phyloP scores from a whole-genome alignment of 2,329 filamentous ascomycete species.

The Ophiostoma sp. region DNA sequence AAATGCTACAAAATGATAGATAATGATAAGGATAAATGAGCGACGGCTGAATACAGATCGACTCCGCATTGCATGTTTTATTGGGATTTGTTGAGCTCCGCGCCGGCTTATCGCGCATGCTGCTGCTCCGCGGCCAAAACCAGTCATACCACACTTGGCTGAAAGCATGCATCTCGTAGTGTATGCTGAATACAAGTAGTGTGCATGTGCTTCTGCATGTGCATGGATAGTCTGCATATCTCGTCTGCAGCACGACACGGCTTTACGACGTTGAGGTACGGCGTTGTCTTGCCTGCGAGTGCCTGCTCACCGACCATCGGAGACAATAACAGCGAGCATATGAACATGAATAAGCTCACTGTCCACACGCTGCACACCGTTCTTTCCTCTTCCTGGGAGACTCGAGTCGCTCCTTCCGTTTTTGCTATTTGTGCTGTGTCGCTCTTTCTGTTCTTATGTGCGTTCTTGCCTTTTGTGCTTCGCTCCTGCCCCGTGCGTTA shows the following conservation, averaged over 20 bases:
- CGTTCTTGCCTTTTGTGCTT: neutral
- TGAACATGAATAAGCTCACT: neutral
- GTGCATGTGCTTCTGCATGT: neutral
- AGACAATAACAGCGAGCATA: conserved; percentile 3
- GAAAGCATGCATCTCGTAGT: neutral
- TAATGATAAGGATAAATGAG: too few species aligned
- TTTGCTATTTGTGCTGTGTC: neutral
- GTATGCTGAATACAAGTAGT: neutral
- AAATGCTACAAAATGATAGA: too few species aligned
- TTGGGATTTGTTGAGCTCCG: too few species aligned
- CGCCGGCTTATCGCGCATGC: too few species aligned
- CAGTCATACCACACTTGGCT: neutral
- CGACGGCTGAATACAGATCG: too few species aligned
- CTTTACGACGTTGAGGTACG: conserved; percentile 2
- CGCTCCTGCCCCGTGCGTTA: neutral
- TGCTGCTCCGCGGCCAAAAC: neutral
- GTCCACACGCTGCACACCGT: neutral
- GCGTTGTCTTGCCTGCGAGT: neutral
- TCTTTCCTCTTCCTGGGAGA: neutral
- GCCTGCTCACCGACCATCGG: conserved; percentile 8
- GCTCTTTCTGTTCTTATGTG: neutral
- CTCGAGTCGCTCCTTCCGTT: neutral
- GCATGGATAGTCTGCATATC: conserved; percentile 1
- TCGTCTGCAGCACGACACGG: conserved; percentile 3
- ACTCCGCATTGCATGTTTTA: neutral